phyloP scores from a whole-genome alignment of 768 basidiomycete species.

The Suillus fuscotomentosus region DNA sequence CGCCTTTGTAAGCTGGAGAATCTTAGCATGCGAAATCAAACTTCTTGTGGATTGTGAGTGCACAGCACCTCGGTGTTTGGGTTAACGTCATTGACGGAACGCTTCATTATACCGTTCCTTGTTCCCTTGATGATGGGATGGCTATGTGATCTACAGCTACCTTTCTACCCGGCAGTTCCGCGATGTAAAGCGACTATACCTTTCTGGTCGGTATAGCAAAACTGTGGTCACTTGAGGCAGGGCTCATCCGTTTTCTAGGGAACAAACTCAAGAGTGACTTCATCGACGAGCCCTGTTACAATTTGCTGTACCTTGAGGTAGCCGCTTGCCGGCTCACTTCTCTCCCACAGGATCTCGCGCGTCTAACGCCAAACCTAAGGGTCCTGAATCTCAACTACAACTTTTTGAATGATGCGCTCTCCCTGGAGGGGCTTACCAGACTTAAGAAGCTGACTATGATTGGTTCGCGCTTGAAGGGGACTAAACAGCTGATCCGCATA shows the following conservation, averaged over 20 bases:
- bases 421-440: conserved; percentile 68
- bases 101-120: conserved; percentile 28
- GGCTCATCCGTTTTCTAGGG: conserved; percentile 46
- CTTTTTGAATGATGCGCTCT: conserved; percentile 74
- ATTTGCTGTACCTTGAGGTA: conserved; percentile 88
- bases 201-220: conserved; percentile 68
- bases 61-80: conserved; percentile 13
- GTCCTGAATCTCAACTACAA: conserved; percentile 97
- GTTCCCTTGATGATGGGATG: conserved; percentile 30
- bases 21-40: conserved; percentile 88
- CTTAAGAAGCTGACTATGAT: conserved; percentile 85
- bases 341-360: conserved; percentile 68
- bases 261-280: conserved; percentile 66
- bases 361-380: conserved; percentile 79
- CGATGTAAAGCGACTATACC: conserved; percentile 91
- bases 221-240: conserved; percentile 17
- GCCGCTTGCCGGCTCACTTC: conserved; percentile 79
- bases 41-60: conserved; percentile 71
- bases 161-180: conserved; percentile 67
- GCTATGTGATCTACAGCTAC: conserved; percentile 37
- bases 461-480: conserved; percentile 76
- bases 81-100: conserved; percentile 35
- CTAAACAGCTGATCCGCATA: conserved; percentile 69
- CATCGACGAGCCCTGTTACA: conserved; percentile 76
- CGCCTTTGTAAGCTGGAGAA: conserved; percentile 78